Evolutionary conservation across 306 rosid genomes (phyloP), one percentile per base, ranked within the genome.

Genomic region (Prunus mira): DNA sequence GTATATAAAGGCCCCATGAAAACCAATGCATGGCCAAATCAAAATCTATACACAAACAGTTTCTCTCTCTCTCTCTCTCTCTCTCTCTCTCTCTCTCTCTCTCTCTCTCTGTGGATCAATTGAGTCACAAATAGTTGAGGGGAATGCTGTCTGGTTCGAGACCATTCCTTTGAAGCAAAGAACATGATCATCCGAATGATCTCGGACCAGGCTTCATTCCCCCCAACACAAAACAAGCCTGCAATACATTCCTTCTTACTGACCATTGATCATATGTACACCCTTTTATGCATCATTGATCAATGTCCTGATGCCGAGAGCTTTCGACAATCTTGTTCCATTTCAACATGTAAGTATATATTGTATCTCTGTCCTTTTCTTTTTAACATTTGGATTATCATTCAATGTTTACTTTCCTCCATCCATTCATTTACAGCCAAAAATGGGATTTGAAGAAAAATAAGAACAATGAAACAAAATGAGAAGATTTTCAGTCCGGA

Each of bases 201-300:
- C 81, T 95, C 96, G 97, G 98, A 91, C 98, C 97, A 91, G 98
- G 97, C 98, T 94, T 94, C 98, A 91, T 94, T 91, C 98, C 98
- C 94, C 96, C 84, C 83, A 91, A 49, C 96, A 80, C 71, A 41
- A 76, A 34, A 70, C 69, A 65, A 71, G 32, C 58, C 6, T 55
- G 5, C 25, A 43, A 71, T 52, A 14, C 50, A 13, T 57, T 56
- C 62, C 62, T 20, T n/a, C 62, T 12, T 5, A 34, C 41, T 2
- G 3, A 47, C 15, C 51, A 47, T 47, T 47, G 50, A 46, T 47
- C 14, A 47, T 9, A 47, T 9, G 41, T 34, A 34, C 41, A 34
- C 62, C 15, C 3, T 72, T 68, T 79, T 54, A 43, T 49, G 24
- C 76, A 51, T 43, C 72, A 10, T 25, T 43, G 50, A 28, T 73